A percentile compares a stretch with the other conserved stretches of the same genome.
These are phyloP conservation scores for Chytridiales sp. DNA, from an alignment of 371 early-diverging fungal genomes.

Conservation along the genomic window DNA sequence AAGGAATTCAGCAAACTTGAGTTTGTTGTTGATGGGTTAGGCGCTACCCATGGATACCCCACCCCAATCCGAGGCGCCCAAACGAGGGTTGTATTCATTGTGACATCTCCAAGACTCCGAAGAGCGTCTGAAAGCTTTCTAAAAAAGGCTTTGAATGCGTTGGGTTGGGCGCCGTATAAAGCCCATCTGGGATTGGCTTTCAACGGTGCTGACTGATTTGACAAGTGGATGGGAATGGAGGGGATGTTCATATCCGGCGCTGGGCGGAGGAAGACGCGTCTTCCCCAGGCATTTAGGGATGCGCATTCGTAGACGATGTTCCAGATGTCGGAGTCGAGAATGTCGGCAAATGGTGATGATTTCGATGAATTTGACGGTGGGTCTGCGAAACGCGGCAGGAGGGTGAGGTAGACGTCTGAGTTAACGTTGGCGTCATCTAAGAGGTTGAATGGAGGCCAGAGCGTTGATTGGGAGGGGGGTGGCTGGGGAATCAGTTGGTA, in stretches of 20 bases:
- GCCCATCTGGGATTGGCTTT: too few relatives aligned
- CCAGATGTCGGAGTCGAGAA: not conserved
- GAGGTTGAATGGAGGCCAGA: too few relatives aligned
- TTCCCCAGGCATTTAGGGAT: not conserved
- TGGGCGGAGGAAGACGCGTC: slow-evolving; percentile 2
- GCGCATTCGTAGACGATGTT: not conserved
- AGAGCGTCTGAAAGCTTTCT: slow-evolving; percentile 3
- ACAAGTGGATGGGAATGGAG: too few relatives aligned
- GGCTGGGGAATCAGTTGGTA: too few relatives aligned
- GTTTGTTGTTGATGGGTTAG: not conserved
- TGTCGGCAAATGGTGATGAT: too few relatives aligned
- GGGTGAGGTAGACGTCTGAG: too few relatives aligned
- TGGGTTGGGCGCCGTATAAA: slow-evolving; percentile 6
- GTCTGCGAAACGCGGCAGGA: too few relatives aligned
- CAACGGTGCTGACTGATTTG: too few relatives aligned
- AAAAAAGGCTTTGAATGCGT: slow-evolving; percentile 3
- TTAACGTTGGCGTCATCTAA: too few relatives aligned
- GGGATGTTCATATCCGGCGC: slow-evolving; percentile 5
- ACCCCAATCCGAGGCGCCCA: slow-evolving; percentile 42
- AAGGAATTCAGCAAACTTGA: not conserved
- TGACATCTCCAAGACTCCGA: slow-evolving; percentile 3
- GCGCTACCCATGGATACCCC: slow-evolving; percentile 32
- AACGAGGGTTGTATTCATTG: slow-evolving; percentile 32
- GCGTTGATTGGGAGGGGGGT: too few relatives aligned
- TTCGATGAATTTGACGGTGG: too few relatives aligned